Base-by-base conservation (phyloP, 257 asterid species). In the Capsicum pubescens region DNA sequence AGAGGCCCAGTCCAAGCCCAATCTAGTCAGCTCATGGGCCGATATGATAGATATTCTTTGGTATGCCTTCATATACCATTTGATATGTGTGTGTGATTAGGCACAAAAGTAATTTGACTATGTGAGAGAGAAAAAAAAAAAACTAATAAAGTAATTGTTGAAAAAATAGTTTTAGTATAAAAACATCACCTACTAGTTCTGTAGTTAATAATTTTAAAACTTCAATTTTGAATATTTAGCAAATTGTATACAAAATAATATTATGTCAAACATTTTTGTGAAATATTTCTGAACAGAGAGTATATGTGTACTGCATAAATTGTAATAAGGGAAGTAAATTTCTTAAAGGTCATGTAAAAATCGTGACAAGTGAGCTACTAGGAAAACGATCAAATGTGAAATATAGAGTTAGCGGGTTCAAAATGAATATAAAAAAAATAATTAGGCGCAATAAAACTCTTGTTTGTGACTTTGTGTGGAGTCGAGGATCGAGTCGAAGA, bases 1-100 rank as follows among this genome's bases (percentile, higher is more conserved):
- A 52, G 19, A 17, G 15, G 26, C 77, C 74, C 74, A 67, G n/a
- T 67, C 74, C 19, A 26, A 61, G 15, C 39, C 79, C 39, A 71
- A 71, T n/a, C 16, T n/a, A 11, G 17, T 71, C 57, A 71, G 58
- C 8, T 46, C 36, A 71, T 71, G 79, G 79, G 79, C 79, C 16
- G 32, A 44, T 17, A 56, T 17, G 35, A 69, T 16, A 16, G 55
- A 19, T 19, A 19, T 61, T 60, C 36, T 61, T 15, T 39, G 17
- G 21, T 56, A 32, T 35, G 8, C 56, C 16, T 9, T 44, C 32
- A 70, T 19, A 35, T 19, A 16, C 79, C 5, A 42, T 70, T 17
- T 70, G 36, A 16, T 17, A 70, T 44, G 56, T n/a, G 36, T n/a
- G 10, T 6, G 79, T 42, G 52, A 42, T 32, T 16, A 26, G 32